These are phyloP conservation scores for Cladosporium sp. DNA, from an alignment of 2,329 filamentous ascomycete species.

Conservation along the genomic window DNA sequence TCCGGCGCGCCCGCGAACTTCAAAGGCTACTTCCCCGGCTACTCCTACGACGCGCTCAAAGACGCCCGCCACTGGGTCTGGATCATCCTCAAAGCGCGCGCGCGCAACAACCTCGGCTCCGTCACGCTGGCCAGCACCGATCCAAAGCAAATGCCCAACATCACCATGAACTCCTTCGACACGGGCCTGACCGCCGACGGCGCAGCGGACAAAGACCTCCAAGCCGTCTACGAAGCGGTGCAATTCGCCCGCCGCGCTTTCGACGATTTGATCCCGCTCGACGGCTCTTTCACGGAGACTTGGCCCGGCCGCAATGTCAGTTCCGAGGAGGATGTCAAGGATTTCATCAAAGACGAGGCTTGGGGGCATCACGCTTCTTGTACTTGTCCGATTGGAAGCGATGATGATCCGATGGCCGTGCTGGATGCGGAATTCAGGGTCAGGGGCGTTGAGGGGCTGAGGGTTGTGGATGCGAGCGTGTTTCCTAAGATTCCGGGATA, in stretches of 20 bases:
- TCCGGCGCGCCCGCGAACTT: conserved; percentile 52
- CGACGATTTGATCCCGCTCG: conserved; percentile 12
- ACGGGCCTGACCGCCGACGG: conserved; percentile 7
- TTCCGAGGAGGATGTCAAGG: conserved; percentile 10
- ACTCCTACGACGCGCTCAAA: conserved; percentile 40
- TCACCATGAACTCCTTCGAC: conserved; percentile 22
- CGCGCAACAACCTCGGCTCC: conserved; percentile 47
- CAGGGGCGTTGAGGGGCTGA: conserved; percentile 32
- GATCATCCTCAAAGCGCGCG: conserved; percentile 56
- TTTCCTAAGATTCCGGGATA: conserved; percentile 24
- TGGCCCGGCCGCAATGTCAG: conserved; percentile 12
- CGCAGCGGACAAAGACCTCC: conserved; percentile 36
- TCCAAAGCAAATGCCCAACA: conserved; percentile 4
- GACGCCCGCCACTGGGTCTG: conserved; percentile 44
- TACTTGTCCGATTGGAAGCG: conserved; percentile 35
- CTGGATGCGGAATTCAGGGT: conserved; percentile 34
- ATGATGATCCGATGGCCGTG: conserved; percentile 38
- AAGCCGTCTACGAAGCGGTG: conserved; percentile 53
- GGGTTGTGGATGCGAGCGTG: conserved; percentile 33
- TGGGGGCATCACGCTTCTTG: conserved; percentile 39
- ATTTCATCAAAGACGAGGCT: conserved; percentile 13
- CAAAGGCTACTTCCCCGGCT: conserved; percentile 52
- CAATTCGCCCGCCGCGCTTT: conserved; percentile 44
- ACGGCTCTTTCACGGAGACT: conserved; percentile 11
- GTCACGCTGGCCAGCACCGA: conserved; percentile 27